phyloP scores from a whole-genome alignment of 2,329 filamentous ascomycete species.

The Xylariaceae sp. region DNA sequence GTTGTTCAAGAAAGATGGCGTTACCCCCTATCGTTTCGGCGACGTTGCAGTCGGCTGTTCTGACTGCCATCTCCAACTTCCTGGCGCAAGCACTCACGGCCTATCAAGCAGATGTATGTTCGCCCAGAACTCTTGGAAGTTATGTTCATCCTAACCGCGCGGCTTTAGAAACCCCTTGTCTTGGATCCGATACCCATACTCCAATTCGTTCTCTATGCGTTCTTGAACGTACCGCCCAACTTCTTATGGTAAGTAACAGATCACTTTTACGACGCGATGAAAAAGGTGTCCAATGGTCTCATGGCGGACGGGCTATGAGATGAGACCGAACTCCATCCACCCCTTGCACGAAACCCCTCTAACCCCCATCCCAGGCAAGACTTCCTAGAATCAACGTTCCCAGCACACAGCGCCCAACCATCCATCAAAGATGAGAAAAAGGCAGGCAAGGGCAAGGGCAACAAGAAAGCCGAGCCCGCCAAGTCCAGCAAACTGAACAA shows the following conservation, averaged over 20 bases:
- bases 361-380: constrained; percentile 54
- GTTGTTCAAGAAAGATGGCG: constrained; percentile 27
- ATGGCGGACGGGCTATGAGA: neutral
- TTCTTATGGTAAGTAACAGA: constrained; percentile 59
- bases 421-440: constrained; percentile 39
- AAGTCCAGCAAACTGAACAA: constrained; percentile 50
- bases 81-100: constrained; percentile 66
- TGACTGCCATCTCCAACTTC: constrained; percentile 65
- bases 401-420: constrained; percentile 52
- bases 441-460: constrained; percentile 30
- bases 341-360: constrained; percentile 12
- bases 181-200: constrained; percentile 65
- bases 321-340: neutral
- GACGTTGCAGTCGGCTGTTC: constrained; percentile 59
- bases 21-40: constrained; percentile 51
- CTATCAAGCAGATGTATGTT: constrained; percentile 53
- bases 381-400: constrained; percentile 69
- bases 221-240: constrained; percentile 74
- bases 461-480: constrained; percentile 36
- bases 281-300: neutral
- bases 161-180: constrained; percentile 49
- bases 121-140: neutral
- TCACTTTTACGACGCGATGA: neutral
- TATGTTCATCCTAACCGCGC: constrained; percentile 6
- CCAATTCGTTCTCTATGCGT: constrained; percentile 70